phyloP scores from a whole-genome alignment of 2,329 filamentous ascomycete species.

The Aspergillus fumigatiaffinis region DNA sequence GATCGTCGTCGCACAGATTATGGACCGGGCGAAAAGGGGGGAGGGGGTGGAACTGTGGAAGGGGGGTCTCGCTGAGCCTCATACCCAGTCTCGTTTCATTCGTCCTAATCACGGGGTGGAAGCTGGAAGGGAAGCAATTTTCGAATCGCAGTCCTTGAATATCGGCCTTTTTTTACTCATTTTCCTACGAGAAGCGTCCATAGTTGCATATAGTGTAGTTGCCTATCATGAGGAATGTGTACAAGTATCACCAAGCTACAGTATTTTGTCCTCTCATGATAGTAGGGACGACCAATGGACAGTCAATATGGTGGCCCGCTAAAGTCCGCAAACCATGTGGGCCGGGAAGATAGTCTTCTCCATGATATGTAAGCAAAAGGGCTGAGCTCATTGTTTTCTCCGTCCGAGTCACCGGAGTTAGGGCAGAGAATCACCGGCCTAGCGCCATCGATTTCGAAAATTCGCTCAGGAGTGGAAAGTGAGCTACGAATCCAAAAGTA shows the following conservation, averaged over 20 bases:
- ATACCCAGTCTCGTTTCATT: not conserved
- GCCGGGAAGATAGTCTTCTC: not conserved
- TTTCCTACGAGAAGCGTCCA: not conserved
- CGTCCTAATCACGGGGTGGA: not conserved
- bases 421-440: not conserved
- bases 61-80: not conserved
- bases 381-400: not conserved
- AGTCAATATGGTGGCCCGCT: not conserved
- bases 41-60: not conserved
- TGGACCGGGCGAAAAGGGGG: not conserved
- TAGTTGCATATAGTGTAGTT: not conserved
- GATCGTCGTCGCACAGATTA: not conserved
- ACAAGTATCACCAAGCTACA: not conserved
- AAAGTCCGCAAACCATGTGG: not conserved
- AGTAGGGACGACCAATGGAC: not conserved
- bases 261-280: not conserved
- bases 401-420: not conserved
- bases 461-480: not conserved
- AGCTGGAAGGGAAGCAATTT: not conserved
- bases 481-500: not conserved
- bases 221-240: not conserved
- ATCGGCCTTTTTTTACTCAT: not conserved
- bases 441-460: not conserved
- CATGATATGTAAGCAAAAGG: not conserved
- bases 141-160: too few relatives aligned